Percentiles rank a stretch among this genome's conserved stretches.
Evolutionary conservation across 1,284 basidiomycete genomes (phyloP).

Genomic region (Trametes pubescens): DNA sequence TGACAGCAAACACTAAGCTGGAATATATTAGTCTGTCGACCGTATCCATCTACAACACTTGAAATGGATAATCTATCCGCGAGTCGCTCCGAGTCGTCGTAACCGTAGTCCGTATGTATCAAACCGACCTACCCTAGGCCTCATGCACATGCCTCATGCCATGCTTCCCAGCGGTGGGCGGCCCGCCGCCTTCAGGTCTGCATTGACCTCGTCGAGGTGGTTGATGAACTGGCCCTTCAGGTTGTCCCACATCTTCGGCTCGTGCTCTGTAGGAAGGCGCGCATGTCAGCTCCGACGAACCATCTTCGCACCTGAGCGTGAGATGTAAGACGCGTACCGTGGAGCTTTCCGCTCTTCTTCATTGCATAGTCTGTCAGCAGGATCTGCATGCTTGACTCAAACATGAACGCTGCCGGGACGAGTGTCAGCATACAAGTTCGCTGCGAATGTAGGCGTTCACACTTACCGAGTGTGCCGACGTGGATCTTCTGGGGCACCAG

Average conservation of each 20-base stretch:
- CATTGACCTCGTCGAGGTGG: conserved; percentile 63
- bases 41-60: too few relatives aligned
- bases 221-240: conserved; percentile 65
- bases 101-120: too few relatives aligned
- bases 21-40: too few relatives aligned
- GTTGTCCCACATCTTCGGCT: conserved; percentile 69
- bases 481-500: conserved; percentile 59
- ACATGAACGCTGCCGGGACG: conserved; percentile 61
- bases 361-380: conserved; percentile 70
- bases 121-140: neutral
- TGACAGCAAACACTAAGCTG: too few relatives aligned
- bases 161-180: conserved; percentile 41
- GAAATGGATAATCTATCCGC: too few relatives aligned
- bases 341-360: conserved; percentile 62
- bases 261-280: conserved; percentile 47
- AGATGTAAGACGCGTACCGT: conserved; percentile 48
- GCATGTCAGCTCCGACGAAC: neutral
- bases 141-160: neutral
- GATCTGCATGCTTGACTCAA: conserved; percentile 69
- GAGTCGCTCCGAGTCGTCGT: too few relatives aligned
- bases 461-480: conserved; percentile 61
- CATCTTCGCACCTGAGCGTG: neutral
- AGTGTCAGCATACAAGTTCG: neutral
- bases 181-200: conserved; percentile 56
- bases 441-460: too few relatives aligned